Percentiles rank a stretch among this genome's conserved stretches.
Conservation (phyloP, 1,284 basidiomycete species). For the Athelia psychrophila region DNA sequence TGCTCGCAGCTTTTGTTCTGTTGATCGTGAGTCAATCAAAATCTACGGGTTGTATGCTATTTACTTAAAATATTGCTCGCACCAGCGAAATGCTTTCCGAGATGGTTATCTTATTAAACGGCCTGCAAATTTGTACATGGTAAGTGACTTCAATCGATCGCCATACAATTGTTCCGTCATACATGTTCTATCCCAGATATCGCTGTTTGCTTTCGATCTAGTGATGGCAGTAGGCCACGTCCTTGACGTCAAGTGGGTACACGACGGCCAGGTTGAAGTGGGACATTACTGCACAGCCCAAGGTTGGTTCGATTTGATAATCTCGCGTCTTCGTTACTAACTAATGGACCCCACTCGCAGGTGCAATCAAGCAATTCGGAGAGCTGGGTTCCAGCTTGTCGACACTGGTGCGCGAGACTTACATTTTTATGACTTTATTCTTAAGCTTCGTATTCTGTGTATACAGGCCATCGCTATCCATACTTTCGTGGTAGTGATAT, state of each 20-base stretch:
- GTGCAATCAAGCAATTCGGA: constrained; percentile 15
- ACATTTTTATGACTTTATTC: background rate
- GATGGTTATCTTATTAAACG: background rate
- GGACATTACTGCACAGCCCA: constrained; percentile 10
- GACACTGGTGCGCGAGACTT: constrained; percentile 11
- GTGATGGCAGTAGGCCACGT: constrained; percentile 7
- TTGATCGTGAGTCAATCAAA: background rate
- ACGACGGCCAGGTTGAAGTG: constrained; percentile 4
- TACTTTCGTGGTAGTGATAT: constrained; percentile 14
- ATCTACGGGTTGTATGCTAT: too few relatives aligned
- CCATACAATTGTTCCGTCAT: background rate
- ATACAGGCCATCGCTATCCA: constrained; percentile 15
- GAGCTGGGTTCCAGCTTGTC: constrained; percentile 16
- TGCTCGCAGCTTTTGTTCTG: background rate
- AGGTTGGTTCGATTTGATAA: constrained; percentile 1
- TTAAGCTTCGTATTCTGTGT: background rate
- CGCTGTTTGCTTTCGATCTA: constrained; percentile 9
- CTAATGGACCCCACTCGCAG: constrained; percentile 1
- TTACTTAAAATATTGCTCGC: too few relatives aligned
- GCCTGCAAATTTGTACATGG: constrained; percentile 1
- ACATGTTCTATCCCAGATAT: constrained; percentile 5
- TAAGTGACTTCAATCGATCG: background rate
- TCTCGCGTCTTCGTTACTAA: background rate
- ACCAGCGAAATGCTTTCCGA: background rate
- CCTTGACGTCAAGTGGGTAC: constrained; percentile 7